A percentile compares a stretch with the other conserved stretches of the same genome.
Evolutionary conservation across 345 rosid species (phyloP).

Genomic region (Corchorus olitorius): DNA sequence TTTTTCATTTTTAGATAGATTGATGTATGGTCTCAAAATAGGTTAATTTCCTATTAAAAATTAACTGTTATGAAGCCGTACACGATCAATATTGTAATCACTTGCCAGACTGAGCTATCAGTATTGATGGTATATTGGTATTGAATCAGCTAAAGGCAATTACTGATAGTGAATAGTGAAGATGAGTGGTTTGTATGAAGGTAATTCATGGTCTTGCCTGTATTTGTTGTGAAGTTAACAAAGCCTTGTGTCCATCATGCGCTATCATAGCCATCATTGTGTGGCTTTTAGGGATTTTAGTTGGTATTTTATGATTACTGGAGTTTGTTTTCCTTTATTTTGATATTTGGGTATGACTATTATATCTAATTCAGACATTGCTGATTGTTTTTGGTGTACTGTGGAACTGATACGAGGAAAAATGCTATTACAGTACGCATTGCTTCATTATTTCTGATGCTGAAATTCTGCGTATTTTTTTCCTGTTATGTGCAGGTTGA

Average conservation of each 20-base stretch:
- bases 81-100: background rate
- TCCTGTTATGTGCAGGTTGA: slow-evolving; percentile 46
- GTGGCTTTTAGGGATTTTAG: slow-evolving; percentile 3
- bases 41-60: background rate
- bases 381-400: background rate
- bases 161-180: background rate
- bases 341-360: no score
- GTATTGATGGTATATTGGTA: background rate
- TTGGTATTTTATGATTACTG: slow-evolving; percentile 1
- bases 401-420: background rate
- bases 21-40: background rate
- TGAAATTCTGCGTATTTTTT: background rate
- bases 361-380: no score
- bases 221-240: background rate
- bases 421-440: background rate
- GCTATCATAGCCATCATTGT: background rate
- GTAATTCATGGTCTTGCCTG: background rate
- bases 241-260: background rate
- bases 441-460: background rate
- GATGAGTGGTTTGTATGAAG: background rate
- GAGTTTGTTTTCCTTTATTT: background rate
- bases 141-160: slow-evolving; percentile 6
- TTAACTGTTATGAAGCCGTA: background rate
- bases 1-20: background rate
- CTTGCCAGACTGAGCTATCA: background rate